Evolutionary conservation across 176 grass and related monocot genomes (phyloP).

Genomic region (Triticum monococcum): DNA sequence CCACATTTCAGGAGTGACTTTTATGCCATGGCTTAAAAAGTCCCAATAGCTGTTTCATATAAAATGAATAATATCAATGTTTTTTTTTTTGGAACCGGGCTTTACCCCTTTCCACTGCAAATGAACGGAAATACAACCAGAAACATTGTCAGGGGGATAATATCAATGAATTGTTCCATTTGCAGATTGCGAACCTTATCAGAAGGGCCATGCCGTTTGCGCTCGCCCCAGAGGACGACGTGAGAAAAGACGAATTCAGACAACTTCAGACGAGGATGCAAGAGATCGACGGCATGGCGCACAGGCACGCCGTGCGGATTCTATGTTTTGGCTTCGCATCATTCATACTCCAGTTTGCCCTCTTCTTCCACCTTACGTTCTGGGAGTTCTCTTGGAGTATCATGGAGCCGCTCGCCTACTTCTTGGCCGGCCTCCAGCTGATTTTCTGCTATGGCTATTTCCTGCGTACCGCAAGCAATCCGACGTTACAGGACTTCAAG

Average conservation of each 20-base stretch:
- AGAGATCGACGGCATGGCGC: slow-evolving; percentile 47
- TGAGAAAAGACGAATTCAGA: slow-evolving; percentile 42
- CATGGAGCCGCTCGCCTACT: slow-evolving; percentile 51
- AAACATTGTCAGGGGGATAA: no score
- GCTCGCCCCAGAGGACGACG: slow-evolving; percentile 31
- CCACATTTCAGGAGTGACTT: neutral
- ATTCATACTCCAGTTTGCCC: slow-evolving; percentile 28
- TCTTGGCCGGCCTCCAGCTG: slow-evolving; percentile 32
- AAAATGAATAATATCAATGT: no score
- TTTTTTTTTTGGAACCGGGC: no score
- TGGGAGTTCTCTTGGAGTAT: slow-evolving; percentile 61
- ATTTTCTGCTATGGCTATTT: slow-evolving; percentile 58
- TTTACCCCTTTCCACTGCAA: no score
- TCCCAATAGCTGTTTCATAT: neutral
- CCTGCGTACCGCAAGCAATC: slow-evolving; percentile 58
- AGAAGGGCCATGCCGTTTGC: slow-evolving; percentile 54
- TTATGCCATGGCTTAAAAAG: neutral
- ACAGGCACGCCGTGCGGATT: slow-evolving; percentile 50
- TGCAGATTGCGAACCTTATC: slow-evolving; percentile 50
- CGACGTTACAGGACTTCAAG: slow-evolving; percentile 49
- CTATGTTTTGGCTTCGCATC: slow-evolving; percentile 51
- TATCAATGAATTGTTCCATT: neutral
- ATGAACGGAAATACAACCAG: no score
- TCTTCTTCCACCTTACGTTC: slow-evolving; percentile 60
- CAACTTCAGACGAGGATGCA: slow-evolving; percentile 56